Conservation (phyloP, 106 monocot species). For the Vanilla planifolia region DNA sequence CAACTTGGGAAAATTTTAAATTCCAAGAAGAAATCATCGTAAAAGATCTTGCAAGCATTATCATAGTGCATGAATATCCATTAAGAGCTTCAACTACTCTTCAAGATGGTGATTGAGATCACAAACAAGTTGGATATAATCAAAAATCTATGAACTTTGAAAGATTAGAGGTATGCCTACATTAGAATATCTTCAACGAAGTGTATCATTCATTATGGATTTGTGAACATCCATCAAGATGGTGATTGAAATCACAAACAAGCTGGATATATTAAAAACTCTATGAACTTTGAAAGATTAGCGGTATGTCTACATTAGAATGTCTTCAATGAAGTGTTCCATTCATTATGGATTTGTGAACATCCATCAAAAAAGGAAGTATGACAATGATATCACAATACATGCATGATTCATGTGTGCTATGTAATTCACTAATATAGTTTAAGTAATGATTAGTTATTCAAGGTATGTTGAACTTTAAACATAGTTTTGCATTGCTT, state of each 20-base stretch:
- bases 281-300: conserved; percentile 35
- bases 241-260: conserved; percentile 32
- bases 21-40: conserved; percentile 52
- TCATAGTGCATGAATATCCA: conserved; percentile 61
- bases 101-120: conserved; percentile 36
- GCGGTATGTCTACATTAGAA: no score
- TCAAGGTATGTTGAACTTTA: conserved; percentile 3
- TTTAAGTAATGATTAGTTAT: conserved; percentile 26
- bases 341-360: conserved; percentile 44
- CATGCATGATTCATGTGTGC: conserved; percentile 58
- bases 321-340: conserved; percentile 33
- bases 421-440: conserved; percentile 43
- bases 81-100: conserved; percentile 68
- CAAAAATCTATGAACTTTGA: conserved; percentile 44
- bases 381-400: conserved; percentile 57
- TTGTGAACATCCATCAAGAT: conserved; percentile 29
- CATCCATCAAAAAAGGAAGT: conserved; percentile 22
- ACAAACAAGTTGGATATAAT: conserved; percentile 45
- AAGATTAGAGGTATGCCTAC: conserved; percentile 6
- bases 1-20: no score
- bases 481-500: no score
- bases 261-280: conserved; percentile 52
- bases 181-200: conserved; percentile 16
- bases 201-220: conserved; percentile 44
- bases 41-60: conserved; percentile 58